These are phyloP conservation scores for Ceratobasidium sp. DNA, from an alignment of 1,284 basidiomycete genomes.

Conservation along the genomic window DNA sequence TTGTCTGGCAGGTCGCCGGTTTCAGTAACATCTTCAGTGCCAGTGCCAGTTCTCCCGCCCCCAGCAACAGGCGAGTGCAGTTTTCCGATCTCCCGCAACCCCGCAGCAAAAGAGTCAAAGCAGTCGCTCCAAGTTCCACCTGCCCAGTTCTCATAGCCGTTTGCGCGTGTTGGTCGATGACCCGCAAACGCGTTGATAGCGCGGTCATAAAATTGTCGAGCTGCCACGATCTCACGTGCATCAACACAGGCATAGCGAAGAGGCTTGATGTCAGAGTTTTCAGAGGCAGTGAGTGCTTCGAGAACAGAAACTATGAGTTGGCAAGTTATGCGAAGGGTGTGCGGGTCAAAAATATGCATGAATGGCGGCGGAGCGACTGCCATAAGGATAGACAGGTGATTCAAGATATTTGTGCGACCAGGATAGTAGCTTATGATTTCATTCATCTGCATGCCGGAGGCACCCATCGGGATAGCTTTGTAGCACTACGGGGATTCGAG, in stretches of 20 bases:
- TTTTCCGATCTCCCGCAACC: conserved; percentile 58
- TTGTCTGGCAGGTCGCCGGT: conserved; percentile 14
- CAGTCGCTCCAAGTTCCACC: conserved; percentile 65
- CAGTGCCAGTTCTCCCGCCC: conserved; percentile 57
- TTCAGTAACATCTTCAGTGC: conserved; percentile 48
- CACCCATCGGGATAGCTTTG: background rate
- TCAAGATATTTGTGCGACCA: conserved; percentile 54
- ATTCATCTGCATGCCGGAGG: background rate
- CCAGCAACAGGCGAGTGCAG: conserved; percentile 50
- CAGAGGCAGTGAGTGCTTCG: background rate
- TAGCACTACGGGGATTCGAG: too few species aligned
- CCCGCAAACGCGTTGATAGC: conserved; percentile 68
- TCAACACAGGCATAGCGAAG: conserved; percentile 63
- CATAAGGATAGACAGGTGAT: conserved; percentile 63
- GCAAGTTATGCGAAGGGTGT: conserved; percentile 61
- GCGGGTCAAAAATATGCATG: conserved; percentile 75
- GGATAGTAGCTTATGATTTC: conserved; percentile 50
- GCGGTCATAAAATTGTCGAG: conserved; percentile 74
- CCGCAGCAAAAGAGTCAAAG: conserved; percentile 75
- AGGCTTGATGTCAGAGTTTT: conserved; percentile 15
- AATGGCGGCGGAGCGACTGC: conserved; percentile 69
- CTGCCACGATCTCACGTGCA: conserved; percentile 71
- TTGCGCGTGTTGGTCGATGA: conserved; percentile 67
- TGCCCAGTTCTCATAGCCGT: conserved; percentile 69
- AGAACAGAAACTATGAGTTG: conserved; percentile 43